Evolutionary conservation across 2,329 filamentous ascomycete genomes (phyloP), one percentile per base, ranked within the genome.

Genomic region (Colletotrichum gloeosporioides): DNA sequence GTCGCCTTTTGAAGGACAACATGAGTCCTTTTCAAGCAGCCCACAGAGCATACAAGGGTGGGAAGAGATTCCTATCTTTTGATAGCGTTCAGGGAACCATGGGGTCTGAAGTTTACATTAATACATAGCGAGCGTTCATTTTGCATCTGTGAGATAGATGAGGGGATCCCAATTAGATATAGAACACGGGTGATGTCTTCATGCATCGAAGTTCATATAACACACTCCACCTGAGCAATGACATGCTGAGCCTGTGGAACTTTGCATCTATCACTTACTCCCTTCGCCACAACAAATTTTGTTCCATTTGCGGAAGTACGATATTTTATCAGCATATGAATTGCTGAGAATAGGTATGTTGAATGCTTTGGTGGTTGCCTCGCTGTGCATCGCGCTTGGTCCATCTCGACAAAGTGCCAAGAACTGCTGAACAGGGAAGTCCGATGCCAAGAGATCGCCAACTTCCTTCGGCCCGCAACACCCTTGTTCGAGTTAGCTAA

Each of bases 301-400:
- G 16, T 16, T 6, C 8, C 16, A 10, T 44, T 44, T 2, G 8
- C 16, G 1, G 36, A 44, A 44, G 4, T 18, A 3, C 4, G 4
- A 10, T 18, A 0, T 44, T 44, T 0, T 9, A 0, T 22, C n/a
- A 0, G n/a, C 0, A 53, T 0, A 13, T 53, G 3, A 4, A 4
- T 13, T 53, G 44, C 16, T 53, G 44, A 13, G 16, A 53, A 22
- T 6, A n/a, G n/a, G n/a, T n/a, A 4, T 53, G 12, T 12, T 53
- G 2, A 22, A 53, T 8, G 6, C 12, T 22, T 2, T 8, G 44
- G 10, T 53, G n/a, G 6, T 25, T 53, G 44, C 44, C 44, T 53
- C 10, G 12, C 44, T 53, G 44, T 25, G n/a, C 3, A 49, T 53
- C 44, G n/a, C 22, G 44, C 44, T 53, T 22, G 44, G 44, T 13